Conservation (phyloP, 441 rosid genomes). For the Bocquillonia castaneifolia region DNA sequence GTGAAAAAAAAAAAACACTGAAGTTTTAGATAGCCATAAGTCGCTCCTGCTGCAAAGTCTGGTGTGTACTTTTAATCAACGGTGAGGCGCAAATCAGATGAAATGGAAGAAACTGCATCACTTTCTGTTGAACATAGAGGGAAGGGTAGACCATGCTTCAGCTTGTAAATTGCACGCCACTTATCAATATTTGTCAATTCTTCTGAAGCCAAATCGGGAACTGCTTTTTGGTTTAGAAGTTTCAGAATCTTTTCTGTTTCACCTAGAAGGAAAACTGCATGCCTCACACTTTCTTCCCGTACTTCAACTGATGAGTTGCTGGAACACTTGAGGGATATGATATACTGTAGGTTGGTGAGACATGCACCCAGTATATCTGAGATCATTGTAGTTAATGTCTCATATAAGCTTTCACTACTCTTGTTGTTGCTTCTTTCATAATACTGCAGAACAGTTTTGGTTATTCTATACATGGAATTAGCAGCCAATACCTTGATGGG, state of each 20-base stretch:
- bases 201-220: slow-evolving; percentile 39
- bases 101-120: slow-evolving; percentile 12
- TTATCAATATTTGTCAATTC: slow-evolving; percentile 45
- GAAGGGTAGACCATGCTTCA: slow-evolving; percentile 15
- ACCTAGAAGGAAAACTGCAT: slow-evolving; percentile 58
- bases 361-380: slow-evolving; percentile 67
- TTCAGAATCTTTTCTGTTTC: slow-evolving; percentile 47
- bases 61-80: slow-evolving; percentile 27
- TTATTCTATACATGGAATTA: slow-evolving; percentile 72
- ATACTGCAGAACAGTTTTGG: slow-evolving; percentile 49
- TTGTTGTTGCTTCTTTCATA: slow-evolving; percentile 27
- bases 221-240: slow-evolving; percentile 37
- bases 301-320: slow-evolving; percentile 46
- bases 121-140: slow-evolving; percentile 20
- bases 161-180: slow-evolving; percentile 48
- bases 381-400: slow-evolving; percentile 36
- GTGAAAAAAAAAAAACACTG: not conserved
- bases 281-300: slow-evolving; percentile 49
- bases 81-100: slow-evolving; percentile 32
- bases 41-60: slow-evolving; percentile 9
- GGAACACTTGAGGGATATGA: slow-evolving; percentile 48
- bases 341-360: slow-evolving; percentile 51
- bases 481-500: slow-evolving; percentile 67
- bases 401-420: slow-evolving; percentile 33
- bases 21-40: not conserved